Evolutionary conservation across 2,329 filamentous ascomycete species (phyloP).

Genomic region (Beauveria scarabaeidicola): DNA sequence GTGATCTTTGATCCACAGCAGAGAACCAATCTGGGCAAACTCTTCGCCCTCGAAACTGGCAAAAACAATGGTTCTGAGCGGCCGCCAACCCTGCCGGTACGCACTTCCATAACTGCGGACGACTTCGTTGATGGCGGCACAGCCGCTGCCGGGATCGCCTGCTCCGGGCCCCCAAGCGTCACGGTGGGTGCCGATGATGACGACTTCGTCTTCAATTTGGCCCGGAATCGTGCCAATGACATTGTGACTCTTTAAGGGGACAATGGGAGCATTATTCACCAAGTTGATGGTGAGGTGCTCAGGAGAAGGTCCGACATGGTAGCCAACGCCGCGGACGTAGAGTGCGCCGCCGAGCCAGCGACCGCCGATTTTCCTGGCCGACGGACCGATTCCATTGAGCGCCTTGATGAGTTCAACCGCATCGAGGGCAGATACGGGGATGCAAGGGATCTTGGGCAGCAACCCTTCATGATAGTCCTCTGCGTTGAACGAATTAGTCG

Average conservation of each 20-base stretch:
- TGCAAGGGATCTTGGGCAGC: conserved; percentile 67
- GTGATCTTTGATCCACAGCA: conserved; percentile 82
- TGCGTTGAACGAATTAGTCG: background rate
- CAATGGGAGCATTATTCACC: conserved; percentile 56
- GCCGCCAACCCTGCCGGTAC: conserved; percentile 67
- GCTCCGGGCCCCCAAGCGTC: conserved; percentile 82
- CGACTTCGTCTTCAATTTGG: conserved; percentile 64
- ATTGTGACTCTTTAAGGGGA: conserved; percentile 43
- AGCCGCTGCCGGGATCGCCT: conserved; percentile 76
- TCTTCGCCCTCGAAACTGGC: conserved; percentile 67
- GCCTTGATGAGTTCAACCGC: conserved; percentile 69
- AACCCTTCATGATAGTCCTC: conserved; percentile 32
- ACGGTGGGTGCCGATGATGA: conserved; percentile 67
- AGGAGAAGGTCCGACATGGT: conserved; percentile 38
- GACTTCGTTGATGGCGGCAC: conserved; percentile 67
- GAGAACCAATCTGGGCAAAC: conserved; percentile 71
- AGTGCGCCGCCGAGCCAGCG: conserved; percentile 48
- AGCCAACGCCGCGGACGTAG: conserved; percentile 25
- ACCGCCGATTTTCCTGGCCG: conserved; percentile 56
- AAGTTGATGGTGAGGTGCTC: conserved; percentile 51
- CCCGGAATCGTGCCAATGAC: conserved; percentile 77
- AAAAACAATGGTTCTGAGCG: conserved; percentile 63
- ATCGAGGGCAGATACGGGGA: conserved; percentile 72
- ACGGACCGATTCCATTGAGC: conserved; percentile 66
- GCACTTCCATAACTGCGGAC: conserved; percentile 64